Evolutionary conservation across 768 basidiomycete species (phyloP).

Genomic region (Trametes elegans): DNA sequence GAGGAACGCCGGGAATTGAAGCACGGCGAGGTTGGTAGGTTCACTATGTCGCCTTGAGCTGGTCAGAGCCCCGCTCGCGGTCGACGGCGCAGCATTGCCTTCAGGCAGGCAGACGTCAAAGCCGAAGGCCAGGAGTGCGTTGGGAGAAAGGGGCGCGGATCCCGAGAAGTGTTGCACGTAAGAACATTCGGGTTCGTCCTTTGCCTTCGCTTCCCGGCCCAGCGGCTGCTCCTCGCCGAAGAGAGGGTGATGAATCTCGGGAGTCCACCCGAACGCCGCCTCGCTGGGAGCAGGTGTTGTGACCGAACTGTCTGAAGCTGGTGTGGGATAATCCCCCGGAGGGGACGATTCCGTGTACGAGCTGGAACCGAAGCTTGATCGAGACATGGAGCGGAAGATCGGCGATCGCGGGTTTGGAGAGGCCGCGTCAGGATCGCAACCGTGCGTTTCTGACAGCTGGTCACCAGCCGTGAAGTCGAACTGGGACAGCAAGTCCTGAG

Average conservation of each 20-base stretch:
- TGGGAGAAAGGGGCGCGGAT: conserved; percentile 17
- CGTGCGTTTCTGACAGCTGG: not conserved
- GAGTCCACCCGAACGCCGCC: conserved; percentile 3
- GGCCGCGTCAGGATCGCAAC: not conserved
- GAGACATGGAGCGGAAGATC: conserved; percentile 17
- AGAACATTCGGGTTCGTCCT: conserved; percentile 1
- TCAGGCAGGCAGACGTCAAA: not conserved
- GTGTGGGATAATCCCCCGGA: conserved; percentile 14
- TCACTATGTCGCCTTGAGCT: conserved; percentile 17
- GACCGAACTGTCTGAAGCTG: conserved; percentile 16
- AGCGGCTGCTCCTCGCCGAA: conserved; percentile 3
- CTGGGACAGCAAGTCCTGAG: not conserved
- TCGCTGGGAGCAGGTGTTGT: conserved; percentile 18
- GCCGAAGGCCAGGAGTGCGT: not conserved
- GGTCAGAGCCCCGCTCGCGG: not conserved
- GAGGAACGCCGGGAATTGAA: conserved; percentile 10
- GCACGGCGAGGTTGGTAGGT: conserved; percentile 14
- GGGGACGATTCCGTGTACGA: conserved; percentile 4
- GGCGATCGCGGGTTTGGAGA: conserved; percentile 9
- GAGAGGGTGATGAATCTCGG: conserved; percentile 1
- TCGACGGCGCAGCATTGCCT: not conserved
- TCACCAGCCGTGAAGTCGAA: not conserved
- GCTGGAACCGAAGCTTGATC: conserved; percentile 17
- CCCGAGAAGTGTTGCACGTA: conserved; percentile 15
- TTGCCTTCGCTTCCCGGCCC: conserved; percentile 7